phyloP scores from a whole-genome alignment of 2,329 filamentous ascomycete genomes.

The Fusarium kyushuense region DNA sequence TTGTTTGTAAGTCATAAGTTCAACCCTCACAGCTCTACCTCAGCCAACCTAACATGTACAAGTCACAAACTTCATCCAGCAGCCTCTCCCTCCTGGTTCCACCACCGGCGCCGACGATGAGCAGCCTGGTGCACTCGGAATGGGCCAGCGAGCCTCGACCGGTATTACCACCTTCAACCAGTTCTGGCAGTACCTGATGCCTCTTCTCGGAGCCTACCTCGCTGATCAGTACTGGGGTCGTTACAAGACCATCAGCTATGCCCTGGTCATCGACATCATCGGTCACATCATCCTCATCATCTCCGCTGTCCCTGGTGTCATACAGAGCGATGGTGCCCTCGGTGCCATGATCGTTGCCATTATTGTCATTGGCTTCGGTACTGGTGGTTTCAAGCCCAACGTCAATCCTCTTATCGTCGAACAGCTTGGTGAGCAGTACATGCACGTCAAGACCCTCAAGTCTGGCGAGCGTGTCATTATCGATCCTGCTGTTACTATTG shows the following conservation, averaged over 20 bases:
- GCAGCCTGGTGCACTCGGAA: slow-evolving; percentile 66
- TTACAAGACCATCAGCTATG: slow-evolving; percentile 74
- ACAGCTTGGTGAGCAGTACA: slow-evolving; percentile 69
- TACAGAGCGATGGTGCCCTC: slow-evolving; percentile 68
- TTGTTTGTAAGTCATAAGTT: slow-evolving; percentile 66
- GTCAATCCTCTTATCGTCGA: slow-evolving; percentile 76
- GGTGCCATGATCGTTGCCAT: slow-evolving; percentile 73
- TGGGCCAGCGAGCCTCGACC: slow-evolving; percentile 66
- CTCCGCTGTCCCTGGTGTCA: slow-evolving; percentile 72
- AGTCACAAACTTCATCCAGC: slow-evolving; percentile 73
- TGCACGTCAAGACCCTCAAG: slow-evolving; percentile 63
- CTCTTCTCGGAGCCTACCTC: slow-evolving; percentile 64
- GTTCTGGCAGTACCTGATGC: slow-evolving; percentile 72
- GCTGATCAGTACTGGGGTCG: slow-evolving; percentile 73
- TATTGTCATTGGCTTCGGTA: slow-evolving; percentile 67
- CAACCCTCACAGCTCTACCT: neutral
- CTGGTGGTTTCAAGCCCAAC: slow-evolving; percentile 82
- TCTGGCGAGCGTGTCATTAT: slow-evolving; percentile 73
- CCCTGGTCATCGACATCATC: slow-evolving; percentile 71
- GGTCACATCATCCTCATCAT: slow-evolving; percentile 76
- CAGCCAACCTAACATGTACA: slow-evolving; percentile 2
- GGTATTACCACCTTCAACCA: slow-evolving; percentile 62
- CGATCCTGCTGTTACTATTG: slow-evolving; percentile 71
- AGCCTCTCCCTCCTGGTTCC: slow-evolving; percentile 66
- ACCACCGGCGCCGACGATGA: slow-evolving; percentile 62